phyloP scores from a whole-genome alignment of 495 filamentous ascomycete species.

The Trichoderma reesei region DNA sequence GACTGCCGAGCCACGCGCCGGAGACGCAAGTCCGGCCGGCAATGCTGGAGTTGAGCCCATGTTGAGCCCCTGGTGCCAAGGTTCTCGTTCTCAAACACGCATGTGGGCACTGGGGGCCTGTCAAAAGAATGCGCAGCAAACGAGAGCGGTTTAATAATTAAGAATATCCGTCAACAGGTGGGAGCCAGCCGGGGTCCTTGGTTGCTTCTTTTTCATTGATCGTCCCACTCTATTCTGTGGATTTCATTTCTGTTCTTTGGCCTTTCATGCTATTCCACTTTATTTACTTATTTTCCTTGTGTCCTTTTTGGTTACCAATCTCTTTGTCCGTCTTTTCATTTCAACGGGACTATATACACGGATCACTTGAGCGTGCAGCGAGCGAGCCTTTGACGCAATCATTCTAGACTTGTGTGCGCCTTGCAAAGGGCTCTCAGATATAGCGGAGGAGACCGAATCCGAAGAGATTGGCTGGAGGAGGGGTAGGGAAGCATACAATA shows the following conservation, averaged over 20 bases:
- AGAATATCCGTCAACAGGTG: not conserved
- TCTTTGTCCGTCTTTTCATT: not conserved
- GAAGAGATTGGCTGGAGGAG: no score
- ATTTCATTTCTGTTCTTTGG: not conserved
- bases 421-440: not conserved
- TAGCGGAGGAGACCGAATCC: no score
- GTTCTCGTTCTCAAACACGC: not conserved
- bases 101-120: not conserved
- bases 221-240: not conserved
- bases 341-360: not conserved
- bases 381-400: not conserved
- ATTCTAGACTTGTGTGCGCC: not conserved
- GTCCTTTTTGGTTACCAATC: not conserved
- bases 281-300: not conserved
- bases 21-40: not conserved
- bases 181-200: not conserved
- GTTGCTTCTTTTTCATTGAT: not conserved
- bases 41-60: not conserved
- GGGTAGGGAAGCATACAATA: no score
- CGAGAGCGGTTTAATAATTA: not conserved
- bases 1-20: conserved; percentile 2
- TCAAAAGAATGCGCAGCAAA: not conserved
- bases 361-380: not conserved
- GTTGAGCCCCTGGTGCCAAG: not conserved
- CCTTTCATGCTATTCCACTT: not conserved